Conservation (phyloP, 352 stramenopile genomes). For the Phytophthora niederhauseri region DNA sequence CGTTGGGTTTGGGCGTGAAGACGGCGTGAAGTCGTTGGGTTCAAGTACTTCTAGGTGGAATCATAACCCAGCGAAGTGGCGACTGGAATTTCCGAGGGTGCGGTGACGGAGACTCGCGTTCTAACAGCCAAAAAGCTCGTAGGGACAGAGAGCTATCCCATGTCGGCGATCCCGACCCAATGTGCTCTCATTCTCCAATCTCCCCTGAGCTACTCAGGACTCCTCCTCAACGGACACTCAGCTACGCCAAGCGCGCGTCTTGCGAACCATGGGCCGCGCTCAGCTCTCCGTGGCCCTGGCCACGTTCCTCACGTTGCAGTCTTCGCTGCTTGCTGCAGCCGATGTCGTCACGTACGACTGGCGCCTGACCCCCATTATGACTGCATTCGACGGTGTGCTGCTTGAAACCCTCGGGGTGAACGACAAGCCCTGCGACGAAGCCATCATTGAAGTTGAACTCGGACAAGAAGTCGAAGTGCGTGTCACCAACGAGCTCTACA, state of each 20-base stretch:
- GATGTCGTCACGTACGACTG: conserved; percentile 35
- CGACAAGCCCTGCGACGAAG: conserved; percentile 2
- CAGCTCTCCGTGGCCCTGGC: neutral
- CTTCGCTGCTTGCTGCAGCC: neutral
- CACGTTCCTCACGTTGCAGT: conserved; percentile 6
- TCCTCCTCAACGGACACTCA: neutral
- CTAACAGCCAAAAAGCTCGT: conserved; percentile 5
- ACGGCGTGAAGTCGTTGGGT: conserved; percentile 9
- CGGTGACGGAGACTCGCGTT: conserved; percentile 2
- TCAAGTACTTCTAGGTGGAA: conserved; percentile 4
- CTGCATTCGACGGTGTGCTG: conserved; percentile 28
- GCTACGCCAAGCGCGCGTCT: conserved; percentile 12
- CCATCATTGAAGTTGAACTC: neutral
- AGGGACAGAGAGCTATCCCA: neutral
- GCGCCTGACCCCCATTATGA: conserved; percentile 22
- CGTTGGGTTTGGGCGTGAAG: neutral
- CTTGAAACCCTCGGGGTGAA: conserved; percentile 31
- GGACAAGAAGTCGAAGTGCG: neutral
- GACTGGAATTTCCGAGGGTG: conserved; percentile 18
- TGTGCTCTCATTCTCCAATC: conserved; percentile 21
- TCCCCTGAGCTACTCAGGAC: conserved; percentile 21
- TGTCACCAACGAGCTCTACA: neutral
- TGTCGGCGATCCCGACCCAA: neutral
- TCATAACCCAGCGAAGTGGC: conserved; percentile 9
- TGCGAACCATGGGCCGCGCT: conserved; percentile 10